Percentiles rank a stretch among this genome's conserved stretches.
These are phyloP conservation scores for Hyaloscypha finlandica DNA, from an alignment of 495 filamentous ascomycete species.

Conservation along the genomic window DNA sequence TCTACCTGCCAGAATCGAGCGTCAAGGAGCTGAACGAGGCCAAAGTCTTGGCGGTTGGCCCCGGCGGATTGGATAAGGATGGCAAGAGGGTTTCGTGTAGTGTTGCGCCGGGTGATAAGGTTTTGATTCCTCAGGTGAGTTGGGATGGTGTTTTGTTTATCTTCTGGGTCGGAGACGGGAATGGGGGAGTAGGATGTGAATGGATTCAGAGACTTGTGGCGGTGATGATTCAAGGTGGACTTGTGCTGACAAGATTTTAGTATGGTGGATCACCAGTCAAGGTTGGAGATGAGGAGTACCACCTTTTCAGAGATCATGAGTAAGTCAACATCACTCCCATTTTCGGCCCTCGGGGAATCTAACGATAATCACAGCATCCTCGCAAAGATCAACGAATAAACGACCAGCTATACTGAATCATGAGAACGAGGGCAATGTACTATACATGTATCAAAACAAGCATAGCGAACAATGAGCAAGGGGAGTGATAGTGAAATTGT, in stretches of 20 bases:
- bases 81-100: conserved; percentile 82
- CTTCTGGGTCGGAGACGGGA: conserved; percentile 2
- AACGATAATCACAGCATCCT: conserved; percentile 58
- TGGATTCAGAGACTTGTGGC: conserved; percentile 8
- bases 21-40: conserved; percentile 99
- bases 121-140: conserved; percentile 91
- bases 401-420: not conserved
- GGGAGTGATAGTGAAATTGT: conserved; percentile 16
- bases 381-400: conserved; percentile 85
- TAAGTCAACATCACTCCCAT: conserved; percentile 36
- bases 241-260: conserved; percentile 44
- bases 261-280: conserved; percentile 95
- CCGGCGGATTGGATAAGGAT: conserved; percentile 81
- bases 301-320: conserved; percentile 96
- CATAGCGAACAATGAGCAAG: conserved; percentile 18
- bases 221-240: not conserved
- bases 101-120: conserved; percentile 82
- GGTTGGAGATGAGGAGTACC: conserved; percentile 95
- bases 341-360: not conserved
- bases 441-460: conserved; percentile 27
- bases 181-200: conserved; percentile 11
- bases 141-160: conserved; percentile 16
- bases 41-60: conserved; percentile 91
- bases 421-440: conserved; percentile 29
- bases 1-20: conserved; percentile 95